A percentile compares a stretch with the other conserved stretches of the same genome.
These are phyloP conservation scores for Microcyclosporella mali DNA, from an alignment of 2,329 filamentous ascomycete species.

Conservation along the genomic window DNA sequence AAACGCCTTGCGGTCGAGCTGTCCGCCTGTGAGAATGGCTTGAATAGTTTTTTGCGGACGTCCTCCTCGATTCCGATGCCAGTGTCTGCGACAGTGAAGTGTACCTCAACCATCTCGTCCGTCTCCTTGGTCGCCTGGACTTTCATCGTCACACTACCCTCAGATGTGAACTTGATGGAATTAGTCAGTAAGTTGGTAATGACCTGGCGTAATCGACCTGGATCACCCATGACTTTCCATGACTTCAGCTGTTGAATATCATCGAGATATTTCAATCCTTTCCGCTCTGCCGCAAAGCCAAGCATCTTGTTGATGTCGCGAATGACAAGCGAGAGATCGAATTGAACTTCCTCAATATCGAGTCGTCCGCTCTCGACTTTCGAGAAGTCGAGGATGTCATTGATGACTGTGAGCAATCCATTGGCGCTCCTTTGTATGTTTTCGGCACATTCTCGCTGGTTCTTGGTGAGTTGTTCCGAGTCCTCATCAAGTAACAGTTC, in stretches of 20 bases:
- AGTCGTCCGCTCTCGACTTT: slow-evolving; percentile 70
- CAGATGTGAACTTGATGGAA: slow-evolving; percentile 67
- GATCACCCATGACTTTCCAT: slow-evolving; percentile 78
- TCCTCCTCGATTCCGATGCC: slow-evolving; percentile 78
- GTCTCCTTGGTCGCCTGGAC: slow-evolving; percentile 60
- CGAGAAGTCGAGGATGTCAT: slow-evolving; percentile 85
- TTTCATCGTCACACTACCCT: slow-evolving; percentile 61
- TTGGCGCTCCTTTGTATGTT: slow-evolving; percentile 76
- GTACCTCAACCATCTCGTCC: slow-evolving; percentile 58
- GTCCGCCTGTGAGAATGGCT: slow-evolving; percentile 76
- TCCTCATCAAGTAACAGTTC: slow-evolving; percentile 65
- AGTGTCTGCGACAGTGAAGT: slow-evolving; percentile 68
- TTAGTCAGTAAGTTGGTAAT: slow-evolving; percentile 73
- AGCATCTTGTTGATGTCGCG: slow-evolving; percentile 82
- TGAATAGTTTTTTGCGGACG: slow-evolving; percentile 65
- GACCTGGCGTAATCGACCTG: slow-evolving; percentile 76
- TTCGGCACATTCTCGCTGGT: slow-evolving; percentile 68
- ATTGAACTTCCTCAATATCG: slow-evolving; percentile 75
- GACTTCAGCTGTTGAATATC: slow-evolving; percentile 57
- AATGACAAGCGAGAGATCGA: slow-evolving; percentile 66
- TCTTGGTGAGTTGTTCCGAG: slow-evolving; percentile 48
- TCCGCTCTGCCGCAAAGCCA: slow-evolving; percentile 73
- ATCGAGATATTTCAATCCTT: slow-evolving; percentile 67
- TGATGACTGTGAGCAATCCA: slow-evolving; percentile 78
- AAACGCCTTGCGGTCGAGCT: slow-evolving; percentile 73